Evolutionary conservation across 1,284 basidiomycete species (phyloP), one percentile per base, ranked within the genome.

Genomic region (Pyrrhoderma lamaoense): DNA sequence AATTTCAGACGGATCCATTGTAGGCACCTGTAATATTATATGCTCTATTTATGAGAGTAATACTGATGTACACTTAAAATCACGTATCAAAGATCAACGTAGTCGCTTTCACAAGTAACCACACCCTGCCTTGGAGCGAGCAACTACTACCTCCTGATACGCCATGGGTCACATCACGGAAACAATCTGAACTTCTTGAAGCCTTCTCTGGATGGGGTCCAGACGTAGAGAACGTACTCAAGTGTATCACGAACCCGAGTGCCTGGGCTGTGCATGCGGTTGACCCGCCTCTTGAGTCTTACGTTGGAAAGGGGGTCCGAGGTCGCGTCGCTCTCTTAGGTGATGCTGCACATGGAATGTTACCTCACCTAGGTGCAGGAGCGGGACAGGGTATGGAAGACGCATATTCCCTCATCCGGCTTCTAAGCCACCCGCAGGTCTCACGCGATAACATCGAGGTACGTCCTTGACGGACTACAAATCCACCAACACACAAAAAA

Each of bases 341-440:
- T 4, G 81, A 83, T 61, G 75, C 80, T 2, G 77, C 76, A 13
- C 80, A 83, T 60, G 77, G 69, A 0, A 82, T 80, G 72, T 61
- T 73, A 16, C 79, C 81, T 0, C 77, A 80, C 59, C 66, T 82
- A n/a, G 79, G 80, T 1, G 73, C 78, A 0, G 80, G 80, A 11
- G 78, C 77, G 11, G 77, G 79, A 0, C 80, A 82, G 63, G 80
- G 77, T 0, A 69, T 82, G 42, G 81, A 84, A 59, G 80, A 83
- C 56, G 75, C 75, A 0, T 73, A 73, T 39, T 62, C 76, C 8
- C 65, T 84, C 11, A 70, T 70, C 40, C 63, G 67, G 21, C 65
- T 84, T 8, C 70, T 85, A 2, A 58, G 63, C 2, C 72, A 76
- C 56, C 70, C 75, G 1, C 61, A 66, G 51, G 72, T 75, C 3